These are phyloP conservation scores for Nemania bipapillata DNA, from an alignment of 2,329 filamentous ascomycete genomes.

Conservation along the genomic window DNA sequence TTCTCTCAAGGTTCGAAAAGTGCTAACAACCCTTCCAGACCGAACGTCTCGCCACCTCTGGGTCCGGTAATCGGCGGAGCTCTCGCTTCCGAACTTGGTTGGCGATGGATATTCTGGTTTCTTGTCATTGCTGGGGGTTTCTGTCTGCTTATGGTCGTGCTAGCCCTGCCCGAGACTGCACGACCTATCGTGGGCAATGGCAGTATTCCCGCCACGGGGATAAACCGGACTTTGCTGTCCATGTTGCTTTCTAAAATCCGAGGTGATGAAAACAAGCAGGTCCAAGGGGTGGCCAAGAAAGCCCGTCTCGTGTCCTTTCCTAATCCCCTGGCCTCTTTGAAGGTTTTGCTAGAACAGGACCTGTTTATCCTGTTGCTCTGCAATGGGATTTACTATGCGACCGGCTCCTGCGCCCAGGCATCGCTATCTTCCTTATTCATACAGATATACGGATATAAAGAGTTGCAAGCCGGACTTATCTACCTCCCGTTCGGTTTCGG, in stretches of 20 bases:
- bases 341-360: constrained; percentile 26
- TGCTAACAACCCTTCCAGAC: constrained; percentile 34
- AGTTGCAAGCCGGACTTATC: background rate
- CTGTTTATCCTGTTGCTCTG: constrained; percentile 35
- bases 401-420: constrained; percentile 40
- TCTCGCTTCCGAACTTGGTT: constrained; percentile 59
- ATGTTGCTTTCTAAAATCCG: background rate
- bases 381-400: constrained; percentile 44
- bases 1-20: background rate
- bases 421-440: constrained; percentile 43
- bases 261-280: background rate
- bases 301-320: constrained; percentile 12
- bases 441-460: constrained; percentile 36
- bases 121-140: constrained; percentile 53
- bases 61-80: constrained; percentile 61
- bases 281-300: background rate
- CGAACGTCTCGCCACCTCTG: constrained; percentile 50
- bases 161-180: constrained; percentile 55
- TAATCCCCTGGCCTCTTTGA: constrained; percentile 37
- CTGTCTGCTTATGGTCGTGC: constrained; percentile 53
- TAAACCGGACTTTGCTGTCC: constrained; percentile 28
- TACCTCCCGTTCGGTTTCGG: constrained; percentile 12
- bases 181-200: constrained; percentile 36
- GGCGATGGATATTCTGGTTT: constrained; percentile 63
- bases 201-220: constrained; percentile 27